phyloP scores from a whole-genome alignment of 495 filamentous ascomycete species.

The Diplogelasinospora grovesii region DNA sequence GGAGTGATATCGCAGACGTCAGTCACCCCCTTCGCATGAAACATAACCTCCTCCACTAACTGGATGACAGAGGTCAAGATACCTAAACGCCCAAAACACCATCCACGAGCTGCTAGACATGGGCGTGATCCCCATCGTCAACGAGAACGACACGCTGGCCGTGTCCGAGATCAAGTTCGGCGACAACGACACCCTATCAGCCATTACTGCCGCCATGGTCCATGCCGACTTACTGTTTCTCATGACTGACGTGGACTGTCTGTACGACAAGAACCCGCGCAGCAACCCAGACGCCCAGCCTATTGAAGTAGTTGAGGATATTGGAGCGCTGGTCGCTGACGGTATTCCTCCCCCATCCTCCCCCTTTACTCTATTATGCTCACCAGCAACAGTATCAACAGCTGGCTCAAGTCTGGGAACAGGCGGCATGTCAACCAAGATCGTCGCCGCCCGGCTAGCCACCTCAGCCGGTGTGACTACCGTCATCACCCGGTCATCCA shows the following conservation, averaged over 20 bases:
- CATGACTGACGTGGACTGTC: slow-evolving; percentile 97
- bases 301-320: slow-evolving; percentile 91
- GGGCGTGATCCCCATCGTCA: slow-evolving; percentile 97
- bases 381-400: slow-evolving; percentile 79
- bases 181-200: slow-evolving; percentile 94
- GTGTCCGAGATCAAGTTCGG: slow-evolving; percentile 99
- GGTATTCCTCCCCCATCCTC: slow-evolving; percentile 29
- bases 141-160: slow-evolving; percentile 95
- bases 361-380: not conserved
- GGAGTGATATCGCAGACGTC: slow-evolving; percentile 95
- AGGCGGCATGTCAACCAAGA: slow-evolving; percentile 98
- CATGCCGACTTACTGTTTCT: slow-evolving; percentile 95
- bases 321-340: slow-evolving; percentile 76
- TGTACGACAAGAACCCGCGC: slow-evolving; percentile 93
- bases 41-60: slow-evolving; percentile 3
- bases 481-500: slow-evolving; percentile 85
- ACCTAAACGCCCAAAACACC: slow-evolving; percentile 93
- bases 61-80: slow-evolving; percentile 67
- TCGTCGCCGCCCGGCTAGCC: slow-evolving; percentile 87
- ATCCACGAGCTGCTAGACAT: slow-evolving; percentile 83
- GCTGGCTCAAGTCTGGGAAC: slow-evolving; percentile 86
- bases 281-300: slow-evolving; percentile 75
- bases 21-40: slow-evolving; percentile 13
- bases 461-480: slow-evolving; percentile 94
- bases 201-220: slow-evolving; percentile 95